Percentiles rank a stretch among this genome's conserved stretches.
Evolutionary conservation across 1,139 yeast species (phyloP).

Genomic region (Zygosaccharomyces sapae): DNA sequence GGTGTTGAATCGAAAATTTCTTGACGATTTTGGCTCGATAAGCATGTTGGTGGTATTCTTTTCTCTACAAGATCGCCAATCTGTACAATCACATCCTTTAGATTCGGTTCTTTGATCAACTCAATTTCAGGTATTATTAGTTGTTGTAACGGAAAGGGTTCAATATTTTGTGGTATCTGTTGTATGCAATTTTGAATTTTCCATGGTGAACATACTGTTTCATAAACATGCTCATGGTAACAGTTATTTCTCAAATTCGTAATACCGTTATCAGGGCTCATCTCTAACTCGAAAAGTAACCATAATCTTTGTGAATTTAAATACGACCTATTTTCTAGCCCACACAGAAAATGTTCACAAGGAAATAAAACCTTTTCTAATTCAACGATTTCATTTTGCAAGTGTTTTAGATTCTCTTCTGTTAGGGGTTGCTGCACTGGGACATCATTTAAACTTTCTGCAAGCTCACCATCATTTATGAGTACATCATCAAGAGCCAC

Average conservation of each 20-base stretch:
- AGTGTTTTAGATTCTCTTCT: slow-evolving; percentile 15
- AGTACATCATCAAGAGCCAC: not conserved
- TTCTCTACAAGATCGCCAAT: slow-evolving; percentile 19
- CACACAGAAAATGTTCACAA: slow-evolving; percentile 24
- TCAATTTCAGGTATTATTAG: slow-evolving; percentile 10
- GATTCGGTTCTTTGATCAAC: not conserved
- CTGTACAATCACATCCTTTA: slow-evolving; percentile 12
- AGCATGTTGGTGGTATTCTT: slow-evolving; percentile 19
- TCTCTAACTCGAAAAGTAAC: slow-evolving; percentile 34
- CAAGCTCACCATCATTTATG: not conserved
- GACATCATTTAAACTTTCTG: not conserved
- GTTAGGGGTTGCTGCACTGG: slow-evolving; percentile 12
- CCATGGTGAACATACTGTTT: slow-evolving; percentile 25
- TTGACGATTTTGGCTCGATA: slow-evolving; percentile 19
- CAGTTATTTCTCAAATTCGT: slow-evolving; percentile 29
- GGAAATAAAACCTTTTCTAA: slow-evolving; percentile 13
- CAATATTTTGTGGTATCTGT: slow-evolving; percentile 8
- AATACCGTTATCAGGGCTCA: slow-evolving; percentile 20
- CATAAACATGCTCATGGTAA: slow-evolving; percentile 27
- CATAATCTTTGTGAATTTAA: slow-evolving; percentile 21
- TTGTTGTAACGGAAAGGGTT: slow-evolving; percentile 15
- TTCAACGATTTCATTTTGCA: slow-evolving; percentile 21
- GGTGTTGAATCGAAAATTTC: slow-evolving; percentile 22
- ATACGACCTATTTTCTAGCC: slow-evolving; percentile 15
- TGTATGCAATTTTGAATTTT: slow-evolving; percentile 7